phyloP scores from a whole-genome alignment of 73 alveolate genomes.

The Paramecium primaurelia region DNA sequence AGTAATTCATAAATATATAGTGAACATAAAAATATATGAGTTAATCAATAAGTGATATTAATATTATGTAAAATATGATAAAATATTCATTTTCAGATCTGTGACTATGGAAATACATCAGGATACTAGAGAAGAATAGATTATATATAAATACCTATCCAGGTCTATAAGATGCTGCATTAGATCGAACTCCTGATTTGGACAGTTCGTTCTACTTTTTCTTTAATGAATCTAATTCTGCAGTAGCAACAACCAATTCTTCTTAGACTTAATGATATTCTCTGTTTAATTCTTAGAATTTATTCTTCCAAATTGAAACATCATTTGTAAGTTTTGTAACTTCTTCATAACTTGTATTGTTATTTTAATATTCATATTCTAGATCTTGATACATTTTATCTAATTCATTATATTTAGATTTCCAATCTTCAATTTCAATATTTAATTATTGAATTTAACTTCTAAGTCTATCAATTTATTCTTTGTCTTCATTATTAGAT shows the following conservation, averaged over 20 bases:
- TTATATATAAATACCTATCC: neutral
- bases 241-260: neutral
- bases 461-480: neutral
- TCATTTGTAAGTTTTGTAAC: conserved; percentile 16
- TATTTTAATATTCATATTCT: neutral
- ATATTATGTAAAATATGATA: neutral
- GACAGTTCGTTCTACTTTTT: neutral
- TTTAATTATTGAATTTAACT: neutral
- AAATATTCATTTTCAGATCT: neutral
- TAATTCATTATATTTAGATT: neutral
- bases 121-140: neutral
- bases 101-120: neutral
- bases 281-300: neutral
- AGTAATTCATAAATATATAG: too few species aligned
- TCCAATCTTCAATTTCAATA: conserved; percentile 39
- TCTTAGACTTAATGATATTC: conserved; percentile 14
- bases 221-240: neutral
- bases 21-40: neutral
- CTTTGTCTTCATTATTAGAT: neutral
- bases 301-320: neutral
- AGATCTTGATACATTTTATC: neutral
- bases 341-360: neutral
- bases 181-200: neutral
- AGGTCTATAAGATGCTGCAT: neutral
- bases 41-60: neutral